Conservation (phyloP, 176 grass and related monocot genomes). For the Eremochloa ophiuroides region DNA sequence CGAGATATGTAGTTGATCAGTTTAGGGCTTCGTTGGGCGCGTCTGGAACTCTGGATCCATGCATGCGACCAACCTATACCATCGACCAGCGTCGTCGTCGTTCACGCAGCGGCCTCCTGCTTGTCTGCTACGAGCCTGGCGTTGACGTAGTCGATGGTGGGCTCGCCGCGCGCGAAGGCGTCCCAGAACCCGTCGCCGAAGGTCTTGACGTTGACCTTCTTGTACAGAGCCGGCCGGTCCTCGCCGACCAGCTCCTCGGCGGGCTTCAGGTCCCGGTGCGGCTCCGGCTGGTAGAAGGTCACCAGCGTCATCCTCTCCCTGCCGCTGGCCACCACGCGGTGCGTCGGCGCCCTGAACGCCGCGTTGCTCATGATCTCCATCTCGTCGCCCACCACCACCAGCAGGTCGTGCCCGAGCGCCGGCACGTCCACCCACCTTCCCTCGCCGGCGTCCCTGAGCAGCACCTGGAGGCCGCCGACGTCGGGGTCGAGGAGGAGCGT, state of each 20-base stretch:
- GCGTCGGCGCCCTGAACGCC: slow-evolving; percentile 29
- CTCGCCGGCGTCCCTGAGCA: not conserved
- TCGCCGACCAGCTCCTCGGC: slow-evolving; percentile 29
- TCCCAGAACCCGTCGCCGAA: slow-evolving; percentile 33
- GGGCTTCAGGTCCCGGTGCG: slow-evolving; percentile 14
- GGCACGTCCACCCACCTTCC: slow-evolving; percentile 36
- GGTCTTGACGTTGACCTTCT: slow-evolving; percentile 7
- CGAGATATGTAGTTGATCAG: too few relatives aligned
- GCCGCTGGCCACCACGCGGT: slow-evolving; percentile 21
- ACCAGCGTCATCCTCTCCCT: slow-evolving; percentile 35
- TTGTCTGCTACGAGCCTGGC: too few relatives aligned
- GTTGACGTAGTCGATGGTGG: slow-evolving; percentile 33
- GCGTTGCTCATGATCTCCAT: slow-evolving; percentile 54
- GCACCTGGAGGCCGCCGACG: slow-evolving; percentile 48
- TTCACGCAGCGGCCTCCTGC: too few relatives aligned
- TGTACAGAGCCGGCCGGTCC: slow-evolving; percentile 26
- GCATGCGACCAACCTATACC: too few relatives aligned
- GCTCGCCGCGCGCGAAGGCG: slow-evolving; percentile 27
- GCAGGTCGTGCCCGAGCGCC: not conserved
- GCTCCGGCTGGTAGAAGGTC: slow-evolving; percentile 43
- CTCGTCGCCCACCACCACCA: slow-evolving; percentile 49
- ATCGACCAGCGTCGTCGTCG: too few relatives aligned
- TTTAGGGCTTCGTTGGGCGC: too few relatives aligned
- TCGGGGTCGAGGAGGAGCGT: slow-evolving; percentile 41
- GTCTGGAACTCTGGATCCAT: too few relatives aligned